A percentile compares a stretch with the other conserved stretches of the same genome.
phyloP scores from a whole-genome alignment of 2,329 filamentous ascomycete species.

The Chaetomiaceae sp. region DNA sequence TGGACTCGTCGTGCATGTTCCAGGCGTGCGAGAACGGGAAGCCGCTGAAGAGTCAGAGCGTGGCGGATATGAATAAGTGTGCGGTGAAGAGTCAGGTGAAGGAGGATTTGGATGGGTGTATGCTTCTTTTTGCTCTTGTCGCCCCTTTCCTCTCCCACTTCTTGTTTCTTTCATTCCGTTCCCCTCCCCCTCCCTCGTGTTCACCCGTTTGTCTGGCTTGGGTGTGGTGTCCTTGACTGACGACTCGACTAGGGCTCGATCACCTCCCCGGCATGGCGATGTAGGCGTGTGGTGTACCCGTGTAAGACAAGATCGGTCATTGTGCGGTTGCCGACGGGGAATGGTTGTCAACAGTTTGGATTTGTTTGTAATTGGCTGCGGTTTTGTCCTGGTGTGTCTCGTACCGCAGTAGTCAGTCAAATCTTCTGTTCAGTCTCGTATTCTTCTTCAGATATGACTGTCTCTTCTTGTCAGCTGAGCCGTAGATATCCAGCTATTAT shows the following conservation, averaged over 20 bases:
- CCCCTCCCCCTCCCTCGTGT: too few relatives aligned
- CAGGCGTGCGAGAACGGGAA: constrained; percentile 31
- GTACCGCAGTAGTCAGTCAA: too few relatives aligned
- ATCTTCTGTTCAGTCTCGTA: not conserved
- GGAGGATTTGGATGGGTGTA: constrained; percentile 32
- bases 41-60: constrained; percentile 31
- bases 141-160: too few relatives aligned
- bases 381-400: too few relatives aligned
- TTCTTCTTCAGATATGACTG: not conserved
- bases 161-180: too few relatives aligned
- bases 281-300: not conserved
- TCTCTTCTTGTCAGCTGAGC: too few relatives aligned
- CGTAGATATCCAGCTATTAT: not conserved
- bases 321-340: too few relatives aligned
- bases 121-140: constrained; percentile 18
- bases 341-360: too few relatives aligned
- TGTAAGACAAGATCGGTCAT: too few relatives aligned
- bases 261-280: constrained; percentile 6
- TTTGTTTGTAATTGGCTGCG: too few relatives aligned
- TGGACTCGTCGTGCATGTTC: constrained; percentile 32
- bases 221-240: too few relatives aligned
- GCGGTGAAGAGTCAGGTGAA: constrained; percentile 27
- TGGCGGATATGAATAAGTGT: constrained; percentile 32
- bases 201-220: too few relatives aligned
- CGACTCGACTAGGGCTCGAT: not conserved